phyloP scores from a whole-genome alignment of 495 filamentous ascomycete genomes.

The Glutinoglossum americanum region DNA sequence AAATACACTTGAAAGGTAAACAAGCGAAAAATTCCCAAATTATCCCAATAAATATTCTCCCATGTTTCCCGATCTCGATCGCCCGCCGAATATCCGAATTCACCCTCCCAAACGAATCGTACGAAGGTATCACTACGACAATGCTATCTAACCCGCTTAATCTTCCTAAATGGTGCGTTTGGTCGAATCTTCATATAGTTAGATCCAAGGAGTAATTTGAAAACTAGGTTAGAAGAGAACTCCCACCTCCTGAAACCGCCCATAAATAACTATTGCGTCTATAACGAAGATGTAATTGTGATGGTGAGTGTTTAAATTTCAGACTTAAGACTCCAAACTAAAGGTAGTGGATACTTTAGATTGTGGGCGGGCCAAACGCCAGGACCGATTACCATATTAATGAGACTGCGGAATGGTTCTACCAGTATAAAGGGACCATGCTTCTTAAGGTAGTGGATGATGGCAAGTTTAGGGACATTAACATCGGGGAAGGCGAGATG shows the following conservation, averaged over 20 bases:
- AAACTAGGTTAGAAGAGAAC: conserved; percentile 67
- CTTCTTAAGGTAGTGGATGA: conserved; percentile 67
- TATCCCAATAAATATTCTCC: too few species aligned
- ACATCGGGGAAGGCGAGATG: conserved; percentile 82
- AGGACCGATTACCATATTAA: conserved; percentile 99
- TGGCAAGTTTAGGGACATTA: conserved; percentile 52
- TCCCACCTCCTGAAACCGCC: conserved; percentile 84
- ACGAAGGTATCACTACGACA: conserved; percentile 7
- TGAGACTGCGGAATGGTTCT: conserved; percentile 90
- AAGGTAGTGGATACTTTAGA: conserved; percentile 24
- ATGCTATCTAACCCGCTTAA: conserved; percentile 42
- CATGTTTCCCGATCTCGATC: too few species aligned
- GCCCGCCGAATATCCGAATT: too few species aligned
- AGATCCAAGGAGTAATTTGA: neutral
- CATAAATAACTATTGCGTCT: conserved; percentile 93
- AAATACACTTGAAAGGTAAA: too few species aligned
- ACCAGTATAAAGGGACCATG: conserved; percentile 85
- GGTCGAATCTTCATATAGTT: neutral
- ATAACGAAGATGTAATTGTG: conserved; percentile 58
- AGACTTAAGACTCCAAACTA: neutral
- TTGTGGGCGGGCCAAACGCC: conserved; percentile 90
- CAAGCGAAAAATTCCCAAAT: too few species aligned
- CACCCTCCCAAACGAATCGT: neutral
- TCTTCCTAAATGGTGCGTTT: conserved; percentile 55
- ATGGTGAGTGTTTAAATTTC: conserved; percentile 28